Conservation (phyloP, 78 protist genomes). For the Chrysochromulina tobinii region DNA sequence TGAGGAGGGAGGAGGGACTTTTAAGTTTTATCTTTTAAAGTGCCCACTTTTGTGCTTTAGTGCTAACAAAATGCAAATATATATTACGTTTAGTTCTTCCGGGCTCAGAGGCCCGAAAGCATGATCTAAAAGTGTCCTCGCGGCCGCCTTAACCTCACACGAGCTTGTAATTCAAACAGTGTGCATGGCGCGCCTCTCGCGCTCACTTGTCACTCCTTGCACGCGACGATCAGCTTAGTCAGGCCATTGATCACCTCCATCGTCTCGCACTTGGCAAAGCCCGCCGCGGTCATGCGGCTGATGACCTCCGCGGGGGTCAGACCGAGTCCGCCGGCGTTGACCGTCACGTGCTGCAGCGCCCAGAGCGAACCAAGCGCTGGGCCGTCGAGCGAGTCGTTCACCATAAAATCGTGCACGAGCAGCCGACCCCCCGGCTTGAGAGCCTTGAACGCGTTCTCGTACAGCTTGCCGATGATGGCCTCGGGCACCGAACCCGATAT, state of each 20-base stretch:
- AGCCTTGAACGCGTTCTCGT: constrained; percentile 38
- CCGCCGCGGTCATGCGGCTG: constrained; percentile 9
- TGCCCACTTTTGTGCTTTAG: too few species aligned
- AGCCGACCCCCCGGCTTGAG: constrained; percentile 36
- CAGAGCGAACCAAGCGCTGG: constrained; percentile 1
- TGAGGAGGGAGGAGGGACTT: too few species aligned
- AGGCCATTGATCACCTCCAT: constrained; percentile 34
- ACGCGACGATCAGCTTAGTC: constrained; percentile 34
- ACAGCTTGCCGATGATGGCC: background rate
- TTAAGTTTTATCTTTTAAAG: too few species aligned
- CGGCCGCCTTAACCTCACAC: too few species aligned
- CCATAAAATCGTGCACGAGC: constrained; percentile 49
- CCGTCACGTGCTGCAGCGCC: constrained; percentile 48
- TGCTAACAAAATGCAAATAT: too few species aligned
- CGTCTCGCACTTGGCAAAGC: constrained; percentile 8
- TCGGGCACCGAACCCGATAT: constrained; percentile 47
- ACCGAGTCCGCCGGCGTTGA: constrained; percentile 43
- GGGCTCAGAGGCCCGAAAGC: too few species aligned
- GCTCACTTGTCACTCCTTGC: background rate
- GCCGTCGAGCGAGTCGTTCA: constrained; percentile 45
- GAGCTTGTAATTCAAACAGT: too few species aligned
- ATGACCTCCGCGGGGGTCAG: background rate
- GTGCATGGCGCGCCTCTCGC: too few species aligned
- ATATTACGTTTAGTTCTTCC: too few species aligned
- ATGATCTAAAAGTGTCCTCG: too few species aligned